Evolutionary conservation across 2,329 filamentous ascomycete genomes (phyloP).

Genomic region (Didymellaceae sp.): DNA sequence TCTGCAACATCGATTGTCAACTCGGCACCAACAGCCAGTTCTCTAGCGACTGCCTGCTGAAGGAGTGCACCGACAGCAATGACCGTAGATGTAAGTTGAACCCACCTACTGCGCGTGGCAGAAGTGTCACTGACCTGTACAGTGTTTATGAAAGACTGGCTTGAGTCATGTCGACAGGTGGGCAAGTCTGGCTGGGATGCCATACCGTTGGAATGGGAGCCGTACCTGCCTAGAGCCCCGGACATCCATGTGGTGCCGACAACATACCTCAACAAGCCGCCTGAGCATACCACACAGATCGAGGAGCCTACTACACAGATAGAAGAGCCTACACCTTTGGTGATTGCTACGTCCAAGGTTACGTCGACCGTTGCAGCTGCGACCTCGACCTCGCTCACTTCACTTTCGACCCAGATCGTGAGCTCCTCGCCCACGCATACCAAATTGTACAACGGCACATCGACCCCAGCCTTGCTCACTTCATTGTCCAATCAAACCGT

Average conservation of each 20-base stretch:
- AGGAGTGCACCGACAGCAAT: conserved; percentile 18
- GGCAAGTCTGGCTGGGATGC: conserved; percentile 11
- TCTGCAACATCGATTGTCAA: conserved; percentile 24
- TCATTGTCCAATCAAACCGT: too few relatives aligned
- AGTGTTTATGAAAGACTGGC: conserved; percentile 22
- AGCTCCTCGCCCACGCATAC: too few relatives aligned
- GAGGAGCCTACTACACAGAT: too few relatives aligned
- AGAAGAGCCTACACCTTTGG: too few relatives aligned
- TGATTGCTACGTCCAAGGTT: too few relatives aligned
- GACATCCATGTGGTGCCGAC: background rate
- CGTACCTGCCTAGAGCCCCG: conserved; percentile 15
- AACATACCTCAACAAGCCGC: background rate
- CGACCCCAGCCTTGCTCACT: too few relatives aligned
- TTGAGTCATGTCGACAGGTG: conserved; percentile 14
- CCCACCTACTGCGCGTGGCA: background rate
- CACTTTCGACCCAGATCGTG: too few relatives aligned
- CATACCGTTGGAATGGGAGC: conserved; percentile 21
- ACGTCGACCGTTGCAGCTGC: too few relatives aligned
- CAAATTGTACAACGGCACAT: too few relatives aligned
- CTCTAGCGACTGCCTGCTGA: conserved; percentile 20
- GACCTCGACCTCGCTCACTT: too few relatives aligned
- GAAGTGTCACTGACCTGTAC: background rate
- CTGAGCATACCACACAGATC: too few relatives aligned
- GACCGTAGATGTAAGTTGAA: conserved; percentile 14
- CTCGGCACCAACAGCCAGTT: conserved; percentile 22